Percentiles rank a stretch among this genome's conserved stretches.
Evolutionary conservation across 169 alveolate genomes (phyloP).

Genomic region (Plasmodium falciparum): DNA sequence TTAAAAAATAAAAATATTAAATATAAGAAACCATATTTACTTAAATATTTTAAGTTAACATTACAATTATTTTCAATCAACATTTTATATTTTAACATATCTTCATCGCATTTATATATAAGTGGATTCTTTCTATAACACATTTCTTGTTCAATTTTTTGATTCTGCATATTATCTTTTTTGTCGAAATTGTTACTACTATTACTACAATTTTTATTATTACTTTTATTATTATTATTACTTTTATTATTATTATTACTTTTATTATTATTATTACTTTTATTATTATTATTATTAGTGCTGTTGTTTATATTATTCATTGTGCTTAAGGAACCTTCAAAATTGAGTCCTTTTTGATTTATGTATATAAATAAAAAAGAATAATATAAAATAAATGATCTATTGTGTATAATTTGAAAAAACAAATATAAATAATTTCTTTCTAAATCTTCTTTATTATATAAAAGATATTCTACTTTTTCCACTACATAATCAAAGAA

Average conservation of each 20-base stretch:
- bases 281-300: neutral
- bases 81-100: slow-evolving; percentile 21
- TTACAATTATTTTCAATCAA: slow-evolving; percentile 21
- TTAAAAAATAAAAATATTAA: slow-evolving; percentile 59
- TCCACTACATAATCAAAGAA: slow-evolving; percentile 69
- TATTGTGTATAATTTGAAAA: slow-evolving; percentile 52
- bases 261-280: neutral
- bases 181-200: neutral
- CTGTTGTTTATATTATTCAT: neutral
- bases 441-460: slow-evolving; percentile 75
- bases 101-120: slow-evolving; percentile 19
- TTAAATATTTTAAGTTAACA: slow-evolving; percentile 17
- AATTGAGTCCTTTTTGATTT: slow-evolving; percentile 8
- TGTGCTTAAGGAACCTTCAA: slow-evolving; percentile 3
- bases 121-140: neutral
- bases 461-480: slow-evolving; percentile 54
- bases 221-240: neutral
- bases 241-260: neutral
- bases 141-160: no score
- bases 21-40: slow-evolving; percentile 74
- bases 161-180: slow-evolving; percentile 3
- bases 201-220: neutral
- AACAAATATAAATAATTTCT: slow-evolving; percentile 51
- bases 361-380: slow-evolving; percentile 44
- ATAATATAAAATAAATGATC: slow-evolving; percentile 58